Base-by-base conservation (phyloP, 129 eudicot genomes). In the Pseudognaphalium luteoalbum region DNA sequence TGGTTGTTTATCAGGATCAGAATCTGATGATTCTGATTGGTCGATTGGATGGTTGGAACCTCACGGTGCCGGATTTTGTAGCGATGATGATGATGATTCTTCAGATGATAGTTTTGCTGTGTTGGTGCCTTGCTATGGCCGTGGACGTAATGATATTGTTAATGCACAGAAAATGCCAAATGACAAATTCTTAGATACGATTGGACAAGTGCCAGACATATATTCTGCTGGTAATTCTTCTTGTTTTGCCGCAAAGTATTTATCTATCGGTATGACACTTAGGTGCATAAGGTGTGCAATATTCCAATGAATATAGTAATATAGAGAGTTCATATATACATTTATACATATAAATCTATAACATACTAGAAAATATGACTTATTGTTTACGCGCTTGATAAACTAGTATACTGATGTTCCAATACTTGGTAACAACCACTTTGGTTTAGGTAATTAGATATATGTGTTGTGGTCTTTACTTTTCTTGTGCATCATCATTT, bases 1-100 rank as follows among this genome's bases (percentile, higher is more conserved):
- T 68, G 92, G 87, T 65, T 79, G 95, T 78, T 83, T 91, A 61
- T 91, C 97, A 6, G 97, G 87, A 50, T 91, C 97, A 3, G 97
- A 91, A 85, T 89, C 97, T 44, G 92, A 89, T 70, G 97, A 91
- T 67, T 89, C 97, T 47, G 97, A 91, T 78, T 91, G 96, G 96
- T 91, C 97, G 3, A 80, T 89, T 12, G 97, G 97, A 85, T 91
- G 97, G 97, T 64, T 92, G 74, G 97, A 92, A 81, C 92, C 97
- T 2, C 97, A 87, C 34, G 93, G 91, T 72, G 86, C 98, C 77
- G 87, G 81, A 75, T 92, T 92, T 82, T 89, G 80, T 80, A 85
- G 91, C 68, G 96, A 47, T 47, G 54, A 87, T 75, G 91, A 89
- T 74, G 96, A 87, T 3, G 89, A 85, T 71, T 86, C 76, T 37